A percentile compares a stretch with the other conserved stretches of the same genome.
Conservation (phyloP, 1,139 yeast genomes). For the Candida sp. region DNA sequence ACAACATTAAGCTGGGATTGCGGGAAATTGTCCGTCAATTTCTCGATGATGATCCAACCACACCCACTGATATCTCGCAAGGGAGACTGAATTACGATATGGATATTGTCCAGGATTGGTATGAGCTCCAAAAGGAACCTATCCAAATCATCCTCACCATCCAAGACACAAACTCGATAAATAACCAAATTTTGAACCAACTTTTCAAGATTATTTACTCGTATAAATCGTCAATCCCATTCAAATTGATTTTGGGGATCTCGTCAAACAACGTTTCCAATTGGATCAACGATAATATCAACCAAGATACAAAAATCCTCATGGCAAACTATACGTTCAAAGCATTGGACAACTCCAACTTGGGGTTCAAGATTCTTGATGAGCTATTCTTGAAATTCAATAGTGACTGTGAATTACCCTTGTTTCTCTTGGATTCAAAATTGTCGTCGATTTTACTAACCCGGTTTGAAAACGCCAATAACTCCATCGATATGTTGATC, state of each 20-base stretch:
- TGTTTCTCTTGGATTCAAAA: conserved; percentile 16
- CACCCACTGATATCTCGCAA: conserved; percentile 1
- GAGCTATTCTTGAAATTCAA: conserved; percentile 28
- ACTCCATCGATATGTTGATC: conserved; percentile 50
- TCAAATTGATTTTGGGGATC: conserved; percentile 51
- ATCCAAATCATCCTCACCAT: conserved; percentile 34
- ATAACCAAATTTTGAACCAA: conserved; percentile 47
- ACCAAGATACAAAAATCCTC: conserved; percentile 25
- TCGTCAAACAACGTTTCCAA: conserved; percentile 39
- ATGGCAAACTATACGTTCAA: conserved; percentile 42
- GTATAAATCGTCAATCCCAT: conserved; percentile 31
- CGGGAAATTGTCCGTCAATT: conserved; percentile 37
- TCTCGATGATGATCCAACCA: conserved; percentile 13
- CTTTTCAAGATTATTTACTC: conserved; percentile 45
- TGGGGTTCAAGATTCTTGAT: conserved; percentile 35
- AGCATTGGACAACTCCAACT: conserved; percentile 37
- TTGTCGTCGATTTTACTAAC: conserved; percentile 33
- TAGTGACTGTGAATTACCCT: conserved; percentile 14
- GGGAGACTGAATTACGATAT: conserved; percentile 44
- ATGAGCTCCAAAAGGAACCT: conserved; percentile 10
- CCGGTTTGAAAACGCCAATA: conserved; percentile 40
- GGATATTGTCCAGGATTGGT: conserved; percentile 51
- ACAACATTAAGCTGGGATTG: conserved; percentile 37
- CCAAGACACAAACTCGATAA: conserved; percentile 67
- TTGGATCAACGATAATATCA: conserved; percentile 36